Base-by-base conservation (phyloP, 1,284 basidiomycete species). In the Gymnopus androsaceus region DNA sequence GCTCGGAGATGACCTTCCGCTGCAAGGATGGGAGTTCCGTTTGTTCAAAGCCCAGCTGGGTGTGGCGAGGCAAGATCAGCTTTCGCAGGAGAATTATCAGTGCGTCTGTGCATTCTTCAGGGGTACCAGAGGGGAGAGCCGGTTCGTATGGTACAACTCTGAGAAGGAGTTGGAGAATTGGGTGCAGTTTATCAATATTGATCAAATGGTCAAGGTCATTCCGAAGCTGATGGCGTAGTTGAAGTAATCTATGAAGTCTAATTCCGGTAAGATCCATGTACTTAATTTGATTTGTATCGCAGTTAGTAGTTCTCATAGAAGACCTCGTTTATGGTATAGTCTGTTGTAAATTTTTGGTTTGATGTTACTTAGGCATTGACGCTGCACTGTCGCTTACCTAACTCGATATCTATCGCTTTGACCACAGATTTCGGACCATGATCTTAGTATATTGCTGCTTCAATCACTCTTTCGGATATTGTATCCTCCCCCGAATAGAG, bases 1-100 rank as follows among this genome's bases (percentile, higher is more conserved):
- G 12, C 76, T 70, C 1, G 87, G 85, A 1, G 90, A 92, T 67
- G 81, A 82, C 2, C 78, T 82, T 51, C 78, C 81, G 0, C 72
- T 92, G 1, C 75, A 77, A 17, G 90, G 90, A 0, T 92, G 90
- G 90, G 90, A 92, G 67, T 92, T 92, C 70, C 81, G 90, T 11
- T 74, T 91, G 33, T 92, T 88, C 77, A 80, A 80, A 58, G 81
- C 87, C n/a, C 79, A 81, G 52, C 77, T 90, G 15, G 87, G 85
- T 17, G 83, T 89, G 0, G 80, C 82, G 5, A 77, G 84, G 3
- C 68, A 73, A 40, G 78, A 78, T 9, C 63, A 75, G 23, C 71
- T 87, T 21, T 75, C 84, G 48, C 77, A 83, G 59, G 87, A 91
- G 69, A 69, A 75, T 46, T 90, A 91, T 64, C 84, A 89, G 64